phyloP scores from a whole-genome alignment of 345 rosid species.

The Moricandia moricandioides region DNA sequence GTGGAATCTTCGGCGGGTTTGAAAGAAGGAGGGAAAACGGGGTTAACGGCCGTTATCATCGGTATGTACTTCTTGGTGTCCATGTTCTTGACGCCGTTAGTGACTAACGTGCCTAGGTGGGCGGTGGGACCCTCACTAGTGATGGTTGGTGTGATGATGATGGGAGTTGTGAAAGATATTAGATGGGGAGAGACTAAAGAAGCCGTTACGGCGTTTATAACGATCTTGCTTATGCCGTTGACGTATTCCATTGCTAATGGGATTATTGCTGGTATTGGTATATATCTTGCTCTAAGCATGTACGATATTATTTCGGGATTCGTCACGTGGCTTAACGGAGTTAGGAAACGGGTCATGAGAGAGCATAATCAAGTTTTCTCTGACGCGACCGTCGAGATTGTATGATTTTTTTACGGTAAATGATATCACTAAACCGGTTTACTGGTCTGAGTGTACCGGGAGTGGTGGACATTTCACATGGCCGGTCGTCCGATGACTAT shows the following conservation, averaged over 20 bases:
- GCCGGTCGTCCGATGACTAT: constrained; percentile 18
- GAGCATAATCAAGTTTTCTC: constrained; percentile 78
- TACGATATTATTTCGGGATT: constrained; percentile 42
- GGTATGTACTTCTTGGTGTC: constrained; percentile 59
- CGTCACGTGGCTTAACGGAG: constrained; percentile 38
- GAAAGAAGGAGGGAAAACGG: constrained; percentile 87
- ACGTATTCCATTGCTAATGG: constrained; percentile 88
- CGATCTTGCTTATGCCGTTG: constrained; percentile 82
- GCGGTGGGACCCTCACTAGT: constrained; percentile 86
- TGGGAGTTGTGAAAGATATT: constrained; percentile 73
- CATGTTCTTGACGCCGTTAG: constrained; percentile 64
- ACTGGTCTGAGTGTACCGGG: constrained; percentile 2
- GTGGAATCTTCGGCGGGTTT: constrained; percentile 87
- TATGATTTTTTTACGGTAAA: constrained; percentile 15
- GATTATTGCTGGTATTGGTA: constrained; percentile 74
- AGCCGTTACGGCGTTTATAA: constrained; percentile 76
- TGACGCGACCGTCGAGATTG: constrained; percentile 39
- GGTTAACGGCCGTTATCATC: constrained; percentile 67
- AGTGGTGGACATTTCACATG: constrained; percentile 21
- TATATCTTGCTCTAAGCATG: constrained; percentile 57
- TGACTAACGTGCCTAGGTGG: constrained; percentile 83
- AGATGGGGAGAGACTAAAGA: constrained; percentile 66
- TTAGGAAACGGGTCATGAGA: constrained; percentile 48
- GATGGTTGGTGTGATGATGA: constrained; percentile 86
- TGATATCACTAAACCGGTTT: constrained; percentile 1